Percentiles rank a stretch among this genome's conserved stretches.
phyloP scores from a whole-genome alignment of 345 rosid genomes.

The Punica granatum region DNA sequence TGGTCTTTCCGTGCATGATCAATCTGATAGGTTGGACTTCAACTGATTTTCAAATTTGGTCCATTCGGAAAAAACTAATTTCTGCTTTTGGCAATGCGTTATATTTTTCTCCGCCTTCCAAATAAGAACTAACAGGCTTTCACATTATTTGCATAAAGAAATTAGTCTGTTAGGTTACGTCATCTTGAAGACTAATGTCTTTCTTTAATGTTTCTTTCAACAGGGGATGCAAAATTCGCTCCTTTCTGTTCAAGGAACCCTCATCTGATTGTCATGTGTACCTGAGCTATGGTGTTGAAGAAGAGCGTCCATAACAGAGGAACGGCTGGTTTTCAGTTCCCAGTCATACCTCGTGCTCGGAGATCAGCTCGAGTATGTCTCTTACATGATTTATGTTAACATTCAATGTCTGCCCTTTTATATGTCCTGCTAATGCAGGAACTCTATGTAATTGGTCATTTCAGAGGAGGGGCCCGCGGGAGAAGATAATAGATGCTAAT shows the following conservation, averaged over 20 bases:
- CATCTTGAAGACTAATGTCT: neutral
- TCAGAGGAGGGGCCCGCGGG: slow-evolving; percentile 41
- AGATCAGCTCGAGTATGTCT: slow-evolving; percentile 65
- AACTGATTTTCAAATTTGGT: neutral
- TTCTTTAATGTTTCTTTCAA: neutral
- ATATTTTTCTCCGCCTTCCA: neutral
- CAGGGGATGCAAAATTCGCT: slow-evolving; percentile 1
- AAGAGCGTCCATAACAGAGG: slow-evolving; percentile 10
- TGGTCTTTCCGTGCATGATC: neutral
- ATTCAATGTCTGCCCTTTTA: slow-evolving; percentile 2
- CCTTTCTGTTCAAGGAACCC: neutral
- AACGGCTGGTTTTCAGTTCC: slow-evolving; percentile 8
- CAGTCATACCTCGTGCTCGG: slow-evolving; percentile 28
- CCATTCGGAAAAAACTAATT: neutral
- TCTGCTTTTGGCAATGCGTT: neutral
- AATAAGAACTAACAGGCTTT: neutral
- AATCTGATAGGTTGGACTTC: neutral
- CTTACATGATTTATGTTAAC: neutral
- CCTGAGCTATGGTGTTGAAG: slow-evolving; percentile 13
- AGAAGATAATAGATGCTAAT: slow-evolving; percentile 29
- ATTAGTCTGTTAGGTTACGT: neutral
- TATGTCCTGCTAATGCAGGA: slow-evolving; percentile 13
- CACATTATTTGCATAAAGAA: neutral
- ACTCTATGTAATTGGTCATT: slow-evolving; percentile 16
- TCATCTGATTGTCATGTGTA: neutral